phyloP scores from a whole-genome alignment of 2,329 filamentous ascomycete species.

The Botrytis elliptica region DNA sequence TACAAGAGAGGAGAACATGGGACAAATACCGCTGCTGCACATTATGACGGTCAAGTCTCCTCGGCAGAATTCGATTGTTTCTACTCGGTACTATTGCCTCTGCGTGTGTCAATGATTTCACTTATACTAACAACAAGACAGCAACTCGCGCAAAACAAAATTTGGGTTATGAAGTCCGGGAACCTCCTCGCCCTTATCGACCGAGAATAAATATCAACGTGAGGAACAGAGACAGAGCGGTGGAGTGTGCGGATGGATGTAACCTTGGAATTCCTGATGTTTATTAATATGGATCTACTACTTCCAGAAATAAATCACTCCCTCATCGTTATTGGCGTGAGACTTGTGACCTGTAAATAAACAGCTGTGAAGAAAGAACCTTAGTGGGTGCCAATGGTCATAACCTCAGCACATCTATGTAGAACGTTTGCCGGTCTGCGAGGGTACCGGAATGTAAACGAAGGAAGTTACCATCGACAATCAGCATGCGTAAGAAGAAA shows the following conservation, averaged over 20 bases:
- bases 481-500: neutral
- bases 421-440: neutral
- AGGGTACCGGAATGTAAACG: neutral
- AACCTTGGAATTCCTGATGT: neutral
- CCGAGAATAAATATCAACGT: neutral
- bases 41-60: neutral
- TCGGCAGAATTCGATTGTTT: no score
- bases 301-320: neutral
- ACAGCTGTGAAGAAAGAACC: neutral
- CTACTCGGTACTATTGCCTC: no score
- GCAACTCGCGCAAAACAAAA: neutral
- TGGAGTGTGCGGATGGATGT: neutral
- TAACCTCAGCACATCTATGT: neutral
- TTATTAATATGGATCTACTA: neutral
- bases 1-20: neutral
- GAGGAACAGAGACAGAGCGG: neutral
- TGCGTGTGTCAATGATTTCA: accelerated
- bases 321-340: accelerated
- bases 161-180: no score
- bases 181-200: no score
- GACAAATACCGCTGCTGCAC: neutral
- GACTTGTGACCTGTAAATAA: accelerated
- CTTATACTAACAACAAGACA: neutral
- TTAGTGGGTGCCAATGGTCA: neutral
- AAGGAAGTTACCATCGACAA: accelerated